Conservation (phyloP, 345 rosid genomes). For the Gynandropsis gynandra region DNA sequence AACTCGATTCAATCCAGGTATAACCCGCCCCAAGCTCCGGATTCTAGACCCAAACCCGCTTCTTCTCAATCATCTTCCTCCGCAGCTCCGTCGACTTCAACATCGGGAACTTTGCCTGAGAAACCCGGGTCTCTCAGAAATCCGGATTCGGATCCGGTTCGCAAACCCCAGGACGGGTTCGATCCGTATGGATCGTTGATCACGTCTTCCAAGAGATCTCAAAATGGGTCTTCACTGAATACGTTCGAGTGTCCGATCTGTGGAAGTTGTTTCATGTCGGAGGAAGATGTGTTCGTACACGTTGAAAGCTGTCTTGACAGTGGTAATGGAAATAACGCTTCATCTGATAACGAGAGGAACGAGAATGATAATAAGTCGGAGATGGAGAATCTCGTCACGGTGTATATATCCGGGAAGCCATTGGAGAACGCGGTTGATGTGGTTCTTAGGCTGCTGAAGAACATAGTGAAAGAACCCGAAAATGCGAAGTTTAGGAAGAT, state of each 20-base stretch:
- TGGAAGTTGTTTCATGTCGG: slow-evolving; percentile 43
- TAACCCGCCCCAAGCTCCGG: slow-evolving; percentile 32
- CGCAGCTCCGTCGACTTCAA: slow-evolving; percentile 17
- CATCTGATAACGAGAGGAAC: slow-evolving; percentile 11
- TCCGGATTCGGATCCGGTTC: slow-evolving; percentile 27
- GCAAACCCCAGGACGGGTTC: slow-evolving; percentile 43
- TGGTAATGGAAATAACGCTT: slow-evolving; percentile 18
- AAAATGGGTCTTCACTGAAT: slow-evolving; percentile 61
- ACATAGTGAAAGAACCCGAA: slow-evolving; percentile 71
- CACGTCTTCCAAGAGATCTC: slow-evolving; percentile 68
- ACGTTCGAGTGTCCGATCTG: slow-evolving; percentile 79
- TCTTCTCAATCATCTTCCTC: slow-evolving; percentile 28
- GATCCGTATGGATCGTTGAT: slow-evolving; percentile 67
- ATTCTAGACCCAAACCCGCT: slow-evolving; percentile 24
- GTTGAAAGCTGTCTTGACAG: slow-evolving; percentile 55
- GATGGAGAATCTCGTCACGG: slow-evolving; percentile 42
- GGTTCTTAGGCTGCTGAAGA: slow-evolving; percentile 56
- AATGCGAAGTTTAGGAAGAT: slow-evolving; percentile 76
- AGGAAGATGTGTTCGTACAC: slow-evolving; percentile 72
- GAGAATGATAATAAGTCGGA: slow-evolving; percentile 24
- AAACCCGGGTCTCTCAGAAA: slow-evolving; percentile 29
- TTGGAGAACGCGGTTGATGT: slow-evolving; percentile 53
- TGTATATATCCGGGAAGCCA: slow-evolving; percentile 53
- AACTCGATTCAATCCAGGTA: slow-evolving; percentile 41
- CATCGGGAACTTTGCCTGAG: slow-evolving; percentile 28